Evolutionary conservation across 352 stramenopile genomes (phyloP), one percentile per base, ranked within the genome.

Genomic region (Pythium aphanidermatum): DNA sequence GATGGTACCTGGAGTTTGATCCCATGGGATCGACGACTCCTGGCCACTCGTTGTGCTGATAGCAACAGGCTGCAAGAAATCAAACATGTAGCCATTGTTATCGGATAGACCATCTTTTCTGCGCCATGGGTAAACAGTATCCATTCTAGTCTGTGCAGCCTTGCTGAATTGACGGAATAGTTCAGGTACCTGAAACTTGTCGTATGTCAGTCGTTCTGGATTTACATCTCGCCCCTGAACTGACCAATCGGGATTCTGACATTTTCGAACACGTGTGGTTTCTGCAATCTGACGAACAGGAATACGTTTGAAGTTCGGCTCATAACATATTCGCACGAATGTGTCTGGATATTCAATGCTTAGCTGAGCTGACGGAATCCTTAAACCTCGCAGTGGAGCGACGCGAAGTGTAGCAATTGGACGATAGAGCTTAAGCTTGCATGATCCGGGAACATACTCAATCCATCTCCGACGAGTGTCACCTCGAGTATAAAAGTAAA

Each of bases 271-370:
- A 25, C 46, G 60, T 31, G 66, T 59, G 9, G 63, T 67, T 39
- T 61, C 49, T 5, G 63, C 63, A 33, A 72, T 48, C 16, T 68
- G 38, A 7, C 54, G 59, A 14, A 59, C 57, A 13, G 63, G 58
- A 13, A 72, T 51, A 8, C 62, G 53, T 30, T 72, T 72, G 51
- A 56, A 72, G 26, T 69, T 60, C 4, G 63, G 59, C 50, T 72
- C 63, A 32, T 72, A 72, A 28, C 49, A 65, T 11, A 72, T 40
- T 8, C 55, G 52, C 8, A 72, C 63, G 17, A 57, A 67, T 13
- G 58, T 45, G 20, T 66, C 58, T 5, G 51, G 34, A 26, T 23
- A 19, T 26, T 19, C 27, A 7, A n/a, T n/a, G n/a, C n/a, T 58
- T 32, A 48, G 11, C 0, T 24, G 26, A 21, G 24, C 46, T 16